Percentiles rank a stretch among this genome's conserved stretches.
phyloP scores from a whole-genome alignment of 768 basidiomycete species.

The Leccinellum luteum region DNA sequence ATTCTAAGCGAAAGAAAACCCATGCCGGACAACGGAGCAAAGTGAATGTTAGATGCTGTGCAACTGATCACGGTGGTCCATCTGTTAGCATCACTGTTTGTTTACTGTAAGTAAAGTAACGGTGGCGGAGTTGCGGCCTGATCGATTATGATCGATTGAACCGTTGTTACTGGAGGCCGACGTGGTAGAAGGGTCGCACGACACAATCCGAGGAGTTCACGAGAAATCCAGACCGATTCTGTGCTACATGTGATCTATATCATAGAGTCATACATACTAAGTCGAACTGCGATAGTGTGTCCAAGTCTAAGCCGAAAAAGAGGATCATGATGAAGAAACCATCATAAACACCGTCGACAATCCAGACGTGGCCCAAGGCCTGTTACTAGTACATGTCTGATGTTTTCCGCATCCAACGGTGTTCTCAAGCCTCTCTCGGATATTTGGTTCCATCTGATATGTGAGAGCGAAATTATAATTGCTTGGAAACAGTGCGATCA shows the following conservation, averaged over 20 bases:
- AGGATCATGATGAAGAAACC: no score
- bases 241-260: neutral
- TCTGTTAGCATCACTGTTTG: slow-evolving; percentile 3
- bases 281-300: no score
- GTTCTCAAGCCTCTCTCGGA: slow-evolving; percentile 3
- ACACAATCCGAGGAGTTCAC: neutral
- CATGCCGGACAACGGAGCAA: neutral
- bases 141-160: no score
- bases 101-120: neutral
- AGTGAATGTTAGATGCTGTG: neutral
- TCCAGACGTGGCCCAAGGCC: no score
- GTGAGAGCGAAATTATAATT: neutral
- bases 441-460: neutral
- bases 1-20: neutral
- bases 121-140: neutral
- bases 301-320: neutral
- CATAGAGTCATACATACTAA: neutral
- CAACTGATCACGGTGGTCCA: neutral
- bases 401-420: neutral
- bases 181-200: neutral
- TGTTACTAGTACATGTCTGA: neutral
- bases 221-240: no score
- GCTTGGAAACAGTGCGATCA: neutral
- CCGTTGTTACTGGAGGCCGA: neutral
- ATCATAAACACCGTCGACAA: no score